These are phyloP conservation scores for Populus davidiana DNA, from an alignment of 345 rosid species.

Conservation along the genomic window DNA sequence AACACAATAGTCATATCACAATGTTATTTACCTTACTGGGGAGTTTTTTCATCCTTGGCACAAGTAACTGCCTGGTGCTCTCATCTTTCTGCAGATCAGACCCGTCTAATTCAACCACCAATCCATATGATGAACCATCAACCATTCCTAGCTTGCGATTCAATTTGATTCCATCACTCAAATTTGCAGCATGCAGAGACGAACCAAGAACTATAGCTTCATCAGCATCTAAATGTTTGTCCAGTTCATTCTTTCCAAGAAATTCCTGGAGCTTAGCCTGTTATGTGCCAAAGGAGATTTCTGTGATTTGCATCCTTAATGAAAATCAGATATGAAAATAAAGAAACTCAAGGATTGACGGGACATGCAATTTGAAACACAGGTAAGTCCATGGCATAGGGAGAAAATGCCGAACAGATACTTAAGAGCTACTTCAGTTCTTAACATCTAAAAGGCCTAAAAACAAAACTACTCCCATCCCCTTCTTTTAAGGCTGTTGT, in stretches of 20 bases:
- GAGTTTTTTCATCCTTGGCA: slow-evolving; percentile 89
- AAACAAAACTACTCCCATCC: background rate
- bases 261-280: slow-evolving; percentile 93
- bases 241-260: slow-evolving; percentile 85
- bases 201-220: slow-evolving; percentile 97
- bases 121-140: slow-evolving; percentile 91
- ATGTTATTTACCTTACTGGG: slow-evolving; percentile 76
- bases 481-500: background rate
- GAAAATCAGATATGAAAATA: background rate
- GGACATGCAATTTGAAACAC: background rate
- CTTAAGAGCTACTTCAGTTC: background rate
- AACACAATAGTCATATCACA: background rate
- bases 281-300: slow-evolving; percentile 6
- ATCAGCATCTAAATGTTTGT: slow-evolving; percentile 98
- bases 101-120: slow-evolving; percentile 69
- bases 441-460: background rate
- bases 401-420: background rate
- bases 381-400: background rate
- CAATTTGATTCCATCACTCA: slow-evolving; percentile 97
- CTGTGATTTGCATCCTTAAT: slow-evolving; percentile 7
- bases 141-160: slow-evolving; percentile 91
- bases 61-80: slow-evolving; percentile 66
- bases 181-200: slow-evolving; percentile 90
- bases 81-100: slow-evolving; percentile 68
- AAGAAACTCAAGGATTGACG: background rate